Percentiles rank a stretch among this genome's conserved stretches.
phyloP scores from a whole-genome alignment of 2,329 filamentous ascomycete species.

The Arachnopeziza araneosa region DNA sequence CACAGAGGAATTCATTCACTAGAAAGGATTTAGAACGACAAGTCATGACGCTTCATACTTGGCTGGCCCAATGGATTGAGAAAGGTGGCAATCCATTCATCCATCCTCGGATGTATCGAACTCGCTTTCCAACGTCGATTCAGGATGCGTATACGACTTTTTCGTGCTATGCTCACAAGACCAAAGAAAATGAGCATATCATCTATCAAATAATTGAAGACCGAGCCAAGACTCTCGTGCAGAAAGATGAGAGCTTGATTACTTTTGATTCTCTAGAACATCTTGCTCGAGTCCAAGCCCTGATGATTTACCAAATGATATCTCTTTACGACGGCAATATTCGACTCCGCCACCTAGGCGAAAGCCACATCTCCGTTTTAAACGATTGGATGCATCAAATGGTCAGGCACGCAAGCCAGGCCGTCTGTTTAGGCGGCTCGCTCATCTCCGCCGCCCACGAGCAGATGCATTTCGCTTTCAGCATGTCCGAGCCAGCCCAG shows the following conservation, averaged over 20 bases:
- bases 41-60: slow-evolving; percentile 18
- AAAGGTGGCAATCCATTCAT: slow-evolving; percentile 27
- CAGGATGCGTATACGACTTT: slow-evolving; percentile 29
- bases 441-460: neutral
- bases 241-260: slow-evolving; percentile 1
- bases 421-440: neutral
- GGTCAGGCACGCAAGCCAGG: slow-evolving; percentile 1
- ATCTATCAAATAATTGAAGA: slow-evolving; percentile 26
- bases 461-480: neutral
- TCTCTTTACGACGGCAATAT: slow-evolving; percentile 28
- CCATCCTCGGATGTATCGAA: slow-evolving; percentile 26
- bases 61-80: slow-evolving; percentile 25
- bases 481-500: neutral
- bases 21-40: slow-evolving; percentile 24
- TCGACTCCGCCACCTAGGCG: slow-evolving; percentile 22
- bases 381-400: slow-evolving; percentile 20
- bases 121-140: slow-evolving; percentile 21
- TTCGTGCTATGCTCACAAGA: slow-evolving; percentile 25
- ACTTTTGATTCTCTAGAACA: slow-evolving; percentile 10
- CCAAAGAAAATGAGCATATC: slow-evolving; percentile 20
- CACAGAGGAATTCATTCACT: neutral
- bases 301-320: slow-evolving; percentile 26
- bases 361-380: slow-evolving; percentile 18
- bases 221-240: slow-evolving; percentile 9
- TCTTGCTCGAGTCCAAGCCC: slow-evolving; percentile 16